Evolutionary conservation across 371 early-diverging fungal species (phyloP).

Genomic region (Mortierella sp.): DNA sequence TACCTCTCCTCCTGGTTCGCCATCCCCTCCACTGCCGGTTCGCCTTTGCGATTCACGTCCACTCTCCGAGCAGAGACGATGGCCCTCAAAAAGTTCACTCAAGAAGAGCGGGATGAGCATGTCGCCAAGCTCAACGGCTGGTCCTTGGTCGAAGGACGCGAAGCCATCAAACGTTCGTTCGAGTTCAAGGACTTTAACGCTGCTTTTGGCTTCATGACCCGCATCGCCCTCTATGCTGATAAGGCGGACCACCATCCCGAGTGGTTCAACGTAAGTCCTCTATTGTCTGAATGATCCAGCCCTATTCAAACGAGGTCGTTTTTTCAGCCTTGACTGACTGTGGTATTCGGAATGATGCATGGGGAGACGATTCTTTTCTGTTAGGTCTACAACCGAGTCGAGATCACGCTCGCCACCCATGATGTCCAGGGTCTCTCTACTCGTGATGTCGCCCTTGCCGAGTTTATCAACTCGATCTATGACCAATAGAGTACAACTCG

Average conservation of each 20-base stretch:
- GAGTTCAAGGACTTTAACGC: slow-evolving; percentile 84
- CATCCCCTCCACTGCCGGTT: background rate
- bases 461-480: slow-evolving; percentile 69
- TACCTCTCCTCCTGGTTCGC: background rate
- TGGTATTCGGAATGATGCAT: no score
- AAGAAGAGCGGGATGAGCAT: slow-evolving; percentile 61
- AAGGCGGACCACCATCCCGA: slow-evolving; percentile 95
- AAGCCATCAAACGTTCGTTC: slow-evolving; percentile 85
- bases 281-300: background rate
- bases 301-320: background rate
- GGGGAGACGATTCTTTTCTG: background rate
- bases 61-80: slow-evolving; percentile 20
- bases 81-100: slow-evolving; percentile 56
- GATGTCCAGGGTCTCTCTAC: slow-evolving; percentile 86
- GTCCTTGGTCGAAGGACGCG: slow-evolving; percentile 72
- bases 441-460: slow-evolving; percentile 84
- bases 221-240: slow-evolving; percentile 91
- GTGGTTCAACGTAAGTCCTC: slow-evolving; percentile 83
- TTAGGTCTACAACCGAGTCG: slow-evolving; percentile 90
- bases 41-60: slow-evolving; percentile 2
- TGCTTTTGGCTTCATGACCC: slow-evolving; percentile 95
- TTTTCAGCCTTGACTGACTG: no score
- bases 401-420: slow-evolving; percentile 90
- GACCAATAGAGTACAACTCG: slow-evolving; percentile 34
- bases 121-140: slow-evolving; percentile 71